Evolutionary conservation across 305 asterid species (phyloP).

Genomic region (Solanum hybrid): DNA sequence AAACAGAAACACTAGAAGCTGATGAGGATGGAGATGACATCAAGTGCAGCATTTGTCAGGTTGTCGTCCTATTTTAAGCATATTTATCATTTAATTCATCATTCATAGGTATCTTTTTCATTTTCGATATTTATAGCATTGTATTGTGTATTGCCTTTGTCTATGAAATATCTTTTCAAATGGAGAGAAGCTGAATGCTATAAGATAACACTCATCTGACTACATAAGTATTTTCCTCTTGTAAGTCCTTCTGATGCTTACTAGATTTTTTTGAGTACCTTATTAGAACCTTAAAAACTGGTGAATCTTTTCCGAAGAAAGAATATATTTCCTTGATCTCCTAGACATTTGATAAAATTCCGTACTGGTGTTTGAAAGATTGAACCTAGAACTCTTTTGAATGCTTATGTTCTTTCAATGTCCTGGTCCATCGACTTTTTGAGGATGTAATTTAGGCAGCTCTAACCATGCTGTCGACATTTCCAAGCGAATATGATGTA

Average conservation of each 20-base stretch:
- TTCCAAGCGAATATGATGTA: neutral
- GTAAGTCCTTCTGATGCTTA: neutral
- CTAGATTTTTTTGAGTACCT: neutral
- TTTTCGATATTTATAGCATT: neutral
- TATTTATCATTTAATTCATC: neutral
- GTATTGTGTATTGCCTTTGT: neutral
- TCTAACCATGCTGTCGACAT: neutral
- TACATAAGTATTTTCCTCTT: neutral
- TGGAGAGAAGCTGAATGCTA: neutral
- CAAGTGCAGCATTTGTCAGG: conserved; percentile 94
- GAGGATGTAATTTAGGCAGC: neutral
- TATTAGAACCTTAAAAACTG: neutral
- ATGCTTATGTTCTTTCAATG: neutral
- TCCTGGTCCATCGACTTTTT: neutral
- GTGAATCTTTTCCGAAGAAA: neutral
- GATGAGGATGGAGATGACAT: conserved; percentile 37
- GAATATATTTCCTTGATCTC: neutral
- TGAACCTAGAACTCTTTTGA: neutral
- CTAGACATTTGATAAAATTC: neutral
- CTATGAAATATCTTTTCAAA: neutral
- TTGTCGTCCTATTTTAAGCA: conserved; percentile 7
- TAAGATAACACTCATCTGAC: neutral
- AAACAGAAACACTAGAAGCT: conserved; percentile 14
- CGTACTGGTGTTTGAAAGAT: neutral
- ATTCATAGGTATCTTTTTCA: neutral